Conservation (phyloP, 129 eudicot genomes). For the Solidago caesia region DNA sequence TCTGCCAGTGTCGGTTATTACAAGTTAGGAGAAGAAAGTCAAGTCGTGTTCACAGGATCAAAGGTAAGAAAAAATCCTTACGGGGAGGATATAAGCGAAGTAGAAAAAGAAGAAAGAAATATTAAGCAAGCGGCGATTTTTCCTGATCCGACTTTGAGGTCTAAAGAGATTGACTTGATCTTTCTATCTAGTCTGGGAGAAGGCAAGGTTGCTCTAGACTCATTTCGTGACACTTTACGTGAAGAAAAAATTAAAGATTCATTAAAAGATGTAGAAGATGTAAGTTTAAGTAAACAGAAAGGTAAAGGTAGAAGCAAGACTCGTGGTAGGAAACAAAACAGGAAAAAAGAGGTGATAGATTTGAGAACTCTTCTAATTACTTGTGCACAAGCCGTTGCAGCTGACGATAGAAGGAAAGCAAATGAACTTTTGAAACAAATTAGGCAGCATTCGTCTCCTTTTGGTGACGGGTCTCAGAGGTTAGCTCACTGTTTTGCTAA, state of each 20-base stretch:
- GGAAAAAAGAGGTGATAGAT: slow-evolving; percentile 75
- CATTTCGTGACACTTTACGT: slow-evolving; percentile 51
- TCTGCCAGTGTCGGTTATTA: slow-evolving; percentile 29
- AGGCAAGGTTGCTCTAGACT: slow-evolving; percentile 38
- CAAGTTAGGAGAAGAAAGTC: slow-evolving; percentile 12
- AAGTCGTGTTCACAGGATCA: slow-evolving; percentile 15
- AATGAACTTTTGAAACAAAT: slow-evolving; percentile 54
- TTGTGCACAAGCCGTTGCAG: slow-evolving; percentile 78
- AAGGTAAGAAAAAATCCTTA: slow-evolving; percentile 51
- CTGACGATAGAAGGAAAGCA: slow-evolving; percentile 58
- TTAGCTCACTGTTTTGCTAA: slow-evolving; percentile 75
- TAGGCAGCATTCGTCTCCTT: slow-evolving; percentile 63
- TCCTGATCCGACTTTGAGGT: slow-evolving; percentile 50
- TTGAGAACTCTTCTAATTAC: slow-evolving; percentile 55
- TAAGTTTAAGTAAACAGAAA: slow-evolving; percentile 23
- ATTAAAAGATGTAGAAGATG: slow-evolving; percentile 25
- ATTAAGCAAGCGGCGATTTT: slow-evolving; percentile 62
- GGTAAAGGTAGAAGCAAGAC: slow-evolving; percentile 49
- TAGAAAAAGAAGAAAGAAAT: slow-evolving; percentile 55
- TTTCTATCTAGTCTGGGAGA: slow-evolving; percentile 55
- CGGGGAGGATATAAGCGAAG: slow-evolving; percentile 29
- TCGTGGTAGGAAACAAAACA: slow-evolving; percentile 52
- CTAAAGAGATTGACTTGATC: slow-evolving; percentile 64
- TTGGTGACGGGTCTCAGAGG: slow-evolving; percentile 76
- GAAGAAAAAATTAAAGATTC: slow-evolving; percentile 40